A percentile compares a stretch with the other conserved stretches of the same genome.
These are phyloP conservation scores for Hypericum perforatum DNA, from an alignment of 345 rosid genomes.

Conservation along the genomic window DNA sequence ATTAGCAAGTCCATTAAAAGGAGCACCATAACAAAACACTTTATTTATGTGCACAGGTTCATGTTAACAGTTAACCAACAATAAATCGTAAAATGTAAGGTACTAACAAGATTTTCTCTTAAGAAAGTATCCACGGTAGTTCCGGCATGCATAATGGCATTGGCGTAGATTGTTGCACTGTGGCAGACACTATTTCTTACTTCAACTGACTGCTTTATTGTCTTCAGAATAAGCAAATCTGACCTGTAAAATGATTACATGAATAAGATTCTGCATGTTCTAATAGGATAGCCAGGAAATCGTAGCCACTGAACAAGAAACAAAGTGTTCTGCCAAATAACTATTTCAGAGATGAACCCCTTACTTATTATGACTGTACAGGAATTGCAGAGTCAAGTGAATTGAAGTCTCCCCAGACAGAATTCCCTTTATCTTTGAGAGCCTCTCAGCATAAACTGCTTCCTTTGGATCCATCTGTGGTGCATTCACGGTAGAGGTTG, in stretches of 20 bases:
- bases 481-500: slow-evolving; percentile 30
- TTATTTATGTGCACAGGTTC: not conserved
- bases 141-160: slow-evolving; percentile 99
- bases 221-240: slow-evolving; percentile 84
- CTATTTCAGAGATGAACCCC: slow-evolving; percentile 5
- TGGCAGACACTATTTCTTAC: slow-evolving; percentile 99
- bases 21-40: not conserved
- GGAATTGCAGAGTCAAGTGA: slow-evolving; percentile 80
- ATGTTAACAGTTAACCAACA: slow-evolving; percentile 2
- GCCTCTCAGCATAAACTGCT: slow-evolving; percentile 62
- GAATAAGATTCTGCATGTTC: slow-evolving; percentile 2
- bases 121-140: slow-evolving; percentile 98
- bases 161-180: slow-evolving; percentile 95
- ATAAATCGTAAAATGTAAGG: not conserved
- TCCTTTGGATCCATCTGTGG: slow-evolving; percentile 55
- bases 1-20: not conserved
- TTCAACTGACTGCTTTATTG: slow-evolving; percentile 96
- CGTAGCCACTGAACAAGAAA: not conserved
- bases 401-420: slow-evolving; percentile 96
- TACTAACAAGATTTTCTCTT: slow-evolving; percentile 85
- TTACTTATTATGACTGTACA: slow-evolving; percentile 93
- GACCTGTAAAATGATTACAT: slow-evolving; percentile 46
- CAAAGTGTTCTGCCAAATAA: not conserved
- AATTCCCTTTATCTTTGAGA: slow-evolving; percentile 74
- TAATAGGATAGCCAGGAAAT: not conserved